These are phyloP conservation scores for Condylostoma magnum DNA, from an alignment of 169 alveolate species.

Conservation along the genomic window DNA sequence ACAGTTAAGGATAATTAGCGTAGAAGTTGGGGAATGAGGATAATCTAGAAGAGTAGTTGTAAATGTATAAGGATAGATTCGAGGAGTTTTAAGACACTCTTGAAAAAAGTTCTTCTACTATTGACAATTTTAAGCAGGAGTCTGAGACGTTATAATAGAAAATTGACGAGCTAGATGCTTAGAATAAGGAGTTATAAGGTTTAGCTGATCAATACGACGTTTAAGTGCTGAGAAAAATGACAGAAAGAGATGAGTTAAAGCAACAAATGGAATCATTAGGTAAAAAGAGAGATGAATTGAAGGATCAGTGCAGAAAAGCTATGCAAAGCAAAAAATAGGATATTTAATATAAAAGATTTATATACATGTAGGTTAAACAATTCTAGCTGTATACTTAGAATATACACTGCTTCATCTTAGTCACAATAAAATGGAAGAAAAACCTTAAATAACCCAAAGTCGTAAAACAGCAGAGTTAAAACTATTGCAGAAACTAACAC, in stretches of 20 bases:
- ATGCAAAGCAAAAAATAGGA: no score
- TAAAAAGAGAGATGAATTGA: neutral
- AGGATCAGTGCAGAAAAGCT: slow-evolving; percentile 12
- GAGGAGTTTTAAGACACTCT: slow-evolving; percentile 4
- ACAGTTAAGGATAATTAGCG: neutral
- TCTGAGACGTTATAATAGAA: neutral
- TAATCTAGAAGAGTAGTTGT: neutral
- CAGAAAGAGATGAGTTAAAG: neutral
- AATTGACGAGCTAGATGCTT: neutral
- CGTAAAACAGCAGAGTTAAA: no score
- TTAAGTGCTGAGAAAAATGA: neutral
- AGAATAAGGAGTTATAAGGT: neutral
- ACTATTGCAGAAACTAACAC: no score
- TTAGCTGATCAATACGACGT: neutral
- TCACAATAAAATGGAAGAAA: no score
- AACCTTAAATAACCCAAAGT: no score
- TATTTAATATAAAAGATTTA: no score
- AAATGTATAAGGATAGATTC: slow-evolving; percentile 4
- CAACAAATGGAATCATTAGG: neutral
- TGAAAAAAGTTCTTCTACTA: neutral
- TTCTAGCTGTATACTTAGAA: no score
- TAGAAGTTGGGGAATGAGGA: slow-evolving; percentile 1
- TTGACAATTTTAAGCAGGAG: neutral
- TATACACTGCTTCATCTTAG: no score
- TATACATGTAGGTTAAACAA: no score